Base-by-base conservation (phyloP, 202 grass and related monocot species). In the Bolboschoenoplectus hybrid region DNA sequence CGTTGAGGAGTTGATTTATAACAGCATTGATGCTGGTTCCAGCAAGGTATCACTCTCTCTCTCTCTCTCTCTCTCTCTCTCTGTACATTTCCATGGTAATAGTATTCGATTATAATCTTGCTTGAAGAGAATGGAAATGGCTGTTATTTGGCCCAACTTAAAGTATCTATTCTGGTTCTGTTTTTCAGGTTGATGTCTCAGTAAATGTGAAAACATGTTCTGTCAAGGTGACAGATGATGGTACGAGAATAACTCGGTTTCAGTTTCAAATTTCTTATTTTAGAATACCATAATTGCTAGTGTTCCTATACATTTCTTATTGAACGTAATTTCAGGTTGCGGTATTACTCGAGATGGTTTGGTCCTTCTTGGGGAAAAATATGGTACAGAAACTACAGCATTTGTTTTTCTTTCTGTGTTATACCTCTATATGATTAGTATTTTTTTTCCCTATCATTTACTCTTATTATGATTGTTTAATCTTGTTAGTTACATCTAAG, bases 341-440 rank as follows among this genome's bases (percentile, higher is more conserved):
- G 96, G 96, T 85, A 95, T 98, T 82, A 92, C 96, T 86, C 87
- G 96, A 80, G 91, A 98, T 86, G 96, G 92, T 89, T 82, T 98
- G 74, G 91, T 95, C 79, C 89, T 92, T 34, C 75, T 98, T 76
- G 95, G 95, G 65, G 91, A 95, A 89, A 98, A 94, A 91, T 90
- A 90, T 87, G 86, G 96, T 90, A 88, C 83, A 75, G 35, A 70
- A 85, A 55, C 81, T 61, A 1, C 61, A 43, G 61, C 80, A 4
- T 77, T 58, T 41, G 51, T 53, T 88, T 90, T 85, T 46, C 35
- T 77, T 53, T 7, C 55, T 38, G 75, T 1, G 47, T 47, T 83
- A 41, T 85, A 63, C 50, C 61, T 80, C 77, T 17, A 7, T 72
- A 41, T 81, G 11, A 43, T 34, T 43, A 71, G 11, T 72, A 82